A percentile compares a stretch with the other conserved stretches of the same genome.
phyloP scores from a whole-genome alignment of 352 stramenopile genomes.

The Phytopythium chamaehyphon region DNA sequence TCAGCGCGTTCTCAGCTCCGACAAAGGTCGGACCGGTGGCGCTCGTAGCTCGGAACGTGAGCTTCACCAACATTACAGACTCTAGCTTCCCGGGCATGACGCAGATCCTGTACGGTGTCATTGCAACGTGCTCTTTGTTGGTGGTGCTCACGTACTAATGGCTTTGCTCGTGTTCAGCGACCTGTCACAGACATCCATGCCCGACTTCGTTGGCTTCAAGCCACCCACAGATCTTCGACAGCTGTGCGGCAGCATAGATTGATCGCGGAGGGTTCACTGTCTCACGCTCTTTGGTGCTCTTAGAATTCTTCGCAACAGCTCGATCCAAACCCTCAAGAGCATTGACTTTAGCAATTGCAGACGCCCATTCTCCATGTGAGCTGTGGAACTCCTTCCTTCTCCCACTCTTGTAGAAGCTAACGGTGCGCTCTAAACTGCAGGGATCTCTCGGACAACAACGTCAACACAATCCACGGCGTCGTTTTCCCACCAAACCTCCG shows the following conservation, averaged over 20 bases:
- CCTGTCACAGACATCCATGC: slow-evolving; percentile 16
- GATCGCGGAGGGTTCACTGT: neutral
- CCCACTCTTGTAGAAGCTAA: no score
- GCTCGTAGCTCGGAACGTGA: slow-evolving; percentile 20
- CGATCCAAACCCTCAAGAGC: slow-evolving; percentile 12
- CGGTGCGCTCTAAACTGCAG: no score
- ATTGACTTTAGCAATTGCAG: slow-evolving; percentile 23
- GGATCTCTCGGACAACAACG: slow-evolving; percentile 23
- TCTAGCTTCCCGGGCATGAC: slow-evolving; percentile 12
- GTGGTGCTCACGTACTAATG: neutral
- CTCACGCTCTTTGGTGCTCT: neutral
- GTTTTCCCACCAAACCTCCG: slow-evolving; percentile 22
- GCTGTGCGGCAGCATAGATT: slow-evolving; percentile 11
- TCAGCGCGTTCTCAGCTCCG: slow-evolving; percentile 12
- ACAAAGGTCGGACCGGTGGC: slow-evolving; percentile 15
- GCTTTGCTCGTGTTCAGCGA: slow-evolving; percentile 12
- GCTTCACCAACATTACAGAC: slow-evolving; percentile 9
- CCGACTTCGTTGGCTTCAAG: slow-evolving; percentile 16
- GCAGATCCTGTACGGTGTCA: neutral
- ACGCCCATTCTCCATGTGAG: slow-evolving; percentile 26
- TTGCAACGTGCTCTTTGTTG: neutral
- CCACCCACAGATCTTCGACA: slow-evolving; percentile 22
- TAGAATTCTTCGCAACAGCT: slow-evolving; percentile 17
- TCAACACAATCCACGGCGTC: slow-evolving; percentile 22
- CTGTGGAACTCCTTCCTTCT: no score